phyloP scores from a whole-genome alignment of 2,329 filamentous ascomycete genomes.

The Beauveria scarabaeidicola region DNA sequence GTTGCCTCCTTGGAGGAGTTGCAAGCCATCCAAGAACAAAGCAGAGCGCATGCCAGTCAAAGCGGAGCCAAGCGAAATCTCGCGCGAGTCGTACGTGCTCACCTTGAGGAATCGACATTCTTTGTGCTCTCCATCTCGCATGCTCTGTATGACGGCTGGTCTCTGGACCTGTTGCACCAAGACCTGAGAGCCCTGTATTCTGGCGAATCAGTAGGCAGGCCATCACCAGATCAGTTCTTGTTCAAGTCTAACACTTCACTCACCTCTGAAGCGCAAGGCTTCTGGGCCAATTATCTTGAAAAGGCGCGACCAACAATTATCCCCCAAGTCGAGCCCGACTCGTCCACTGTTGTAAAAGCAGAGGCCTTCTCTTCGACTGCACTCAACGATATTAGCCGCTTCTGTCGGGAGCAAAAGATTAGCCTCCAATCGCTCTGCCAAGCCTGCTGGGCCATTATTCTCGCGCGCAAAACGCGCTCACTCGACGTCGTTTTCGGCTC shows the following conservation, averaged over 20 bases:
- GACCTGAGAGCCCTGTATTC: conserved; percentile 61
- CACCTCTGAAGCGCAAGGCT: conserved; percentile 31
- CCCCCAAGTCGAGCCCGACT: neutral
- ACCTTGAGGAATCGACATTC: conserved; percentile 27
- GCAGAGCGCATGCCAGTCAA: conserved; percentile 18
- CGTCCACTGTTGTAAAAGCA: neutral
- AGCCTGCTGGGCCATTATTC: conserved; percentile 63
- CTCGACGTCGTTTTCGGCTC: conserved; percentile 77
- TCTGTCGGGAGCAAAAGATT: conserved; percentile 60
- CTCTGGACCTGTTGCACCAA: conserved; percentile 62
- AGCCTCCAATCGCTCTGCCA: conserved; percentile 71
- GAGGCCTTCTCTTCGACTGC: conserved; percentile 14
- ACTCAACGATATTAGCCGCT: conserved; percentile 27
- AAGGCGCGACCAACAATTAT: conserved; percentile 34
- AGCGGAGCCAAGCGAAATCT: conserved; percentile 32
- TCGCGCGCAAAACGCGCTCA: conserved; percentile 53
- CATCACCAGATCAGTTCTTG: conserved; percentile 45
- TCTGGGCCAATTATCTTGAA: conserved; percentile 64
- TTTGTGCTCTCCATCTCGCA: conserved; percentile 68
- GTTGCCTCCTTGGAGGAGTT: conserved; percentile 27
- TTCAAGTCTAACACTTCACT: conserved; percentile 15
- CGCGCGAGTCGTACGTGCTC: conserved; percentile 40
- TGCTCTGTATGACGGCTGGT: conserved; percentile 85
- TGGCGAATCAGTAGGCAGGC: conserved; percentile 31
- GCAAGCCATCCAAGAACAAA: conserved; percentile 17